Evolutionary conservation across 2,329 filamentous ascomycete species (phyloP), one percentile per base, ranked within the genome.

Genomic region (Chaetoscypha palmicola): DNA sequence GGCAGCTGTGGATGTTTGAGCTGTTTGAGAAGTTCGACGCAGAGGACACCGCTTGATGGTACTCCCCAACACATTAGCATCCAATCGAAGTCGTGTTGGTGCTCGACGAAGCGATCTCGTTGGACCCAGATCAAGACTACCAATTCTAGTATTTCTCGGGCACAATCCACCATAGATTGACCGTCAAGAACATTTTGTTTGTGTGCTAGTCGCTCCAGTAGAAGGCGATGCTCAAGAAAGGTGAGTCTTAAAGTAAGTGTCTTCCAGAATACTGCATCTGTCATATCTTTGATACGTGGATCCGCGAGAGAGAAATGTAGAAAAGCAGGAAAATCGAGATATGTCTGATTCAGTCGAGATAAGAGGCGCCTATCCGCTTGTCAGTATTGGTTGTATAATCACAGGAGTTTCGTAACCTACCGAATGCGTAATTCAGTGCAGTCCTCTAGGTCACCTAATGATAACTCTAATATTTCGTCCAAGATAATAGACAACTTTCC

Each of bases 391-490:
- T n/a, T n/a, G n/a, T n/a, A n/a, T n/a, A n/a, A n/a, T n/a, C n/a
- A n/a, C n/a, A n/a, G n/a, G n/a, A n/a, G n/a, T n/a, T n/a, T n/a
- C n/a, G n/a, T 3, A 12, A n/a, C 46, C 31, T 10, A 59, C 53
- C 44, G 50, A 26, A 58, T 57, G 12, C 48, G 44, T 10, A 54
- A 45, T 31, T 48, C 45, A 4, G 52, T 53, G 16, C 45, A 50
- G 7, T 56, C 42, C 23, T 44, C 49, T 24, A 46, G 41, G 33
- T 54, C 49, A 2, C 58, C 58, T 1, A 60, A 52, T 17, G 75
- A 74, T 17, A 80, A 65, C 49, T 79, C 73, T 3, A 81, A 64
- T 3, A 81, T 70, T 37, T 81, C 76, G 48, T 81, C 77, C 2
- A 73, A 66, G 5, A 81, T 66, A 1, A 66, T 55, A 2, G 70